These are phyloP conservation scores for Suhomyces choctaworum DNA, from an alignment of 1,139 yeast genomes.

Conservation along the genomic window DNA sequence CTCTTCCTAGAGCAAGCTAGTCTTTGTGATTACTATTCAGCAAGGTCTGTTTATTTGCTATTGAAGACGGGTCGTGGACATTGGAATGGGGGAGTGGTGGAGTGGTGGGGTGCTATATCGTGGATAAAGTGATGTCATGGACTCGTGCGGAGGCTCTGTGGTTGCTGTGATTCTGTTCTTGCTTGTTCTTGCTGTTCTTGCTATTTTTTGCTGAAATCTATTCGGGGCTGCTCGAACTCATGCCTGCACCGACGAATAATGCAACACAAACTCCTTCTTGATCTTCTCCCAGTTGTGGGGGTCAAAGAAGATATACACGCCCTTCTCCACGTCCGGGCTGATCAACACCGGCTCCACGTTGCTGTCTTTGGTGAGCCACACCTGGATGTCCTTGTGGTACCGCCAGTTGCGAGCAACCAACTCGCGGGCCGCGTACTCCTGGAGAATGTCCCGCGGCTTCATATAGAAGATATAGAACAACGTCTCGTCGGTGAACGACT, in stretches of 20 bases:
- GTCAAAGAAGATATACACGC: conserved; percentile 94
- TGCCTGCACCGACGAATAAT: conserved; percentile 58
- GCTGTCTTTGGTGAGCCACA: conserved; percentile 96
- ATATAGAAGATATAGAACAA: conserved; percentile 91
- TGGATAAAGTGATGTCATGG: no score
- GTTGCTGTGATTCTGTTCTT: no score
- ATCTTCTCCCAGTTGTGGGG: conserved; percentile 96
- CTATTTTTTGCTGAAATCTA: no score
- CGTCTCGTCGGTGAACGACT: conserved; percentile 85
- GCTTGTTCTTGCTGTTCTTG: no score
- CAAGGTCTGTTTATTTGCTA: no score
- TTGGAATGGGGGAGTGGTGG: no score
- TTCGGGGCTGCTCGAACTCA: no score
- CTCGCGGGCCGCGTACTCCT: conserved; percentile 92
- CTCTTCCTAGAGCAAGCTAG: no score
- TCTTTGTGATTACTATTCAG: no score
- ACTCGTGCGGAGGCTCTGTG: no score
- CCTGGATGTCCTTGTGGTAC: conserved; percentile 91
- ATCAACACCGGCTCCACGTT: conserved; percentile 85
- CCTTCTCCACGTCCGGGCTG: conserved; percentile 84
- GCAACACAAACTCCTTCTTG: conserved; percentile 75
- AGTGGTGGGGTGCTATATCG: no score
- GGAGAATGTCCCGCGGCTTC: conserved; percentile 89
- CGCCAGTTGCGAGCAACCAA: conserved; percentile 92
- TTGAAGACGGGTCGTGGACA: no score